Percentiles rank a stretch among this genome's conserved stretches.
phyloP scores from a whole-genome alignment of 495 filamentous ascomycete species.

The Trichocladium uniseriatum region DNA sequence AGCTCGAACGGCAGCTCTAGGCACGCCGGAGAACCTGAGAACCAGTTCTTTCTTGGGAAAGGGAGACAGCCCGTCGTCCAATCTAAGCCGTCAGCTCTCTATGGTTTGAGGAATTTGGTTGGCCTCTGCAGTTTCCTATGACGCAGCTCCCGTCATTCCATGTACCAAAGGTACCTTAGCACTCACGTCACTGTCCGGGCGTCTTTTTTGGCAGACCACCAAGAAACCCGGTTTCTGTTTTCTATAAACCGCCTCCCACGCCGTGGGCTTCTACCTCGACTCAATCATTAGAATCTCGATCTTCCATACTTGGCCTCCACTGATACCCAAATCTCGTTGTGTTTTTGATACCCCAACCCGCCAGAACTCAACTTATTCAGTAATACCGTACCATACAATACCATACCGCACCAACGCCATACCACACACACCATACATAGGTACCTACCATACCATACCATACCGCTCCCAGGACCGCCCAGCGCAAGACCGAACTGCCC shows the following conservation, averaged over 20 bases:
- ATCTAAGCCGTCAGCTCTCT: background rate
- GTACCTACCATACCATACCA: too few relatives aligned
- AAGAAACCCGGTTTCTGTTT: background rate
- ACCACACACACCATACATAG: too few relatives aligned
- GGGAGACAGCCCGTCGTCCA: background rate
- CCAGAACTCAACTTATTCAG: background rate
- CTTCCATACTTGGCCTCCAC: background rate
- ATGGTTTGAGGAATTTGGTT: slow-evolving; percentile 2
- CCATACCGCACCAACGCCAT: too few relatives aligned
- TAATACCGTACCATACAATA: too few relatives aligned
- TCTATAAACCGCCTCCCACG: slow-evolving; percentile 7
- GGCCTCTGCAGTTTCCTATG: slow-evolving; percentile 10
- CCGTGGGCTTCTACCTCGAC: background rate
- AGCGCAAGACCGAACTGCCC: background rate
- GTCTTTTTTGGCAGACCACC: background rate
- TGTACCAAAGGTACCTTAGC: too few relatives aligned
- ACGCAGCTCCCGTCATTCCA: slow-evolving; percentile 8
- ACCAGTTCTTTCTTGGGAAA: too few relatives aligned
- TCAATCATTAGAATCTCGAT: background rate
- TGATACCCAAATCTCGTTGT: background rate
- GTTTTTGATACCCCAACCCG: slow-evolving; percentile 14
- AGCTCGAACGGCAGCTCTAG: too few relatives aligned
- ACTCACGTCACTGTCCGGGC: slow-evolving; percentile 8
- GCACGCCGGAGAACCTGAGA: background rate
- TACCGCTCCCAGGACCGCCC: too few relatives aligned